Base-by-base conservation (phyloP, 306 rosid species). In the Abrus pulchellus region DNA sequence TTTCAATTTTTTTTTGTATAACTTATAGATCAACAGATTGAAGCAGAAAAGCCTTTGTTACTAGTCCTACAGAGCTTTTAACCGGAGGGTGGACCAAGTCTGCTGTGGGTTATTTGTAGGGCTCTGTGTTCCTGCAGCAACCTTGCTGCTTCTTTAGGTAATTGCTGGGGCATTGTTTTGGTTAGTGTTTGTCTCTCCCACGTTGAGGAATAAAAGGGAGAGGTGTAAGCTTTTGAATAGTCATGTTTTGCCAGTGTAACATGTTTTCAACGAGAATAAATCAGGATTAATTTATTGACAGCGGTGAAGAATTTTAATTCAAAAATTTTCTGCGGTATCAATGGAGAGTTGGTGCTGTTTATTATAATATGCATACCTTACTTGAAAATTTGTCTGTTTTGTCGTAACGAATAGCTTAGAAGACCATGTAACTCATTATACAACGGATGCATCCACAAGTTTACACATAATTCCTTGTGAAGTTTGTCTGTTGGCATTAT, bases 161-260 rank as follows among this genome's bases (percentile, higher is more conserved):
- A 76, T 74, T 65, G 80, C 69, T 8, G 65, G 53, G 79, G 64
- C 66, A 33, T 62, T 55, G 9, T 79, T 72, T 81, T 74, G 77
- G 80, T 82, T 43, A 14, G 40, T 83, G 55, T 83, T 32, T 83
- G 75, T 82, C 83, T 88, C 83, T 75, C 76, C 67, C 48, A 54
- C 29, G 40, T 75, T 49, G 61, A 41, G 79, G 76, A 88, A 90
- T 86, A 86, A 90, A 29, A 47, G 41, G 75, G 86, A 43, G 89
- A 83, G 77, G 83, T 50, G 59, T 60, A 76, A 76, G 81, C 59
- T 67, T 82, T 57, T 75, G 69, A 75, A 74, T 72, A 20, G 14
- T 55, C 53, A 62, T 41, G 8, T 84, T 83, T 69, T 53, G 76
- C 78, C 77, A 85, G 78, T 82, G 75, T 82, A 71, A 68, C 65